Evolutionary conservation across 345 rosid species (phyloP), one percentile per base, ranked within the genome.

Genomic region (Camelina hispida): DNA sequence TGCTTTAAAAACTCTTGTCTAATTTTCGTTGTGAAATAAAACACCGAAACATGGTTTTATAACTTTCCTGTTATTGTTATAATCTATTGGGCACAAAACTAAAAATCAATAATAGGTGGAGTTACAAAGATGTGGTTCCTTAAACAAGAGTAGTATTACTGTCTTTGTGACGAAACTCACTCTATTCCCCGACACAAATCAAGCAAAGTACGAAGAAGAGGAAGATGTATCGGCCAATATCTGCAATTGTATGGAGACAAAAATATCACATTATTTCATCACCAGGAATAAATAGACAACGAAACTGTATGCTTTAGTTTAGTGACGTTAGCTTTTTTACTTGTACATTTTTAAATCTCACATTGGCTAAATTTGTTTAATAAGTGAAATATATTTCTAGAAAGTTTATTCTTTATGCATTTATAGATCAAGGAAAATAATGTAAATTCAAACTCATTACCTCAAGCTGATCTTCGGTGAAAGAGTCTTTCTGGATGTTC

Each of bases 381-480:
- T 64, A 64, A 22, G 28, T 64, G 54, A 66, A 18, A 46, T 14
- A 37, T 9, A 47, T 38, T 14, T 23, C 23, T 23, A 23, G 25
- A 38, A 35, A 42, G 10, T 44, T 46, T 42, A 46, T 1, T 25
- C 4, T 69, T 9, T 60, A 48, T 47, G 23, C 37, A 47, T 23
- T 6, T 25, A 38, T 62, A 38, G 17, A 54, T 32, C 7, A 28
- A 14, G 55, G 16, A 43, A 34, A 7, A n/a, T 13, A 28, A 65
- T 9, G n/a, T 12, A 69, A 66, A 9, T 1, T 17, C 16, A 46
- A 52, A 46, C 42, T 34, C 65, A 62, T 60, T 60, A 95, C 99
- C 99, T 95, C 99, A 7, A 95, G 97, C 78, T 91, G 97, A 59
- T 91, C 99, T 81, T 91, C 97, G 0, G 92, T 91, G 75, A 95